Conservation (phyloP, 306 rosid species). For the Vicia faba region DNA sequence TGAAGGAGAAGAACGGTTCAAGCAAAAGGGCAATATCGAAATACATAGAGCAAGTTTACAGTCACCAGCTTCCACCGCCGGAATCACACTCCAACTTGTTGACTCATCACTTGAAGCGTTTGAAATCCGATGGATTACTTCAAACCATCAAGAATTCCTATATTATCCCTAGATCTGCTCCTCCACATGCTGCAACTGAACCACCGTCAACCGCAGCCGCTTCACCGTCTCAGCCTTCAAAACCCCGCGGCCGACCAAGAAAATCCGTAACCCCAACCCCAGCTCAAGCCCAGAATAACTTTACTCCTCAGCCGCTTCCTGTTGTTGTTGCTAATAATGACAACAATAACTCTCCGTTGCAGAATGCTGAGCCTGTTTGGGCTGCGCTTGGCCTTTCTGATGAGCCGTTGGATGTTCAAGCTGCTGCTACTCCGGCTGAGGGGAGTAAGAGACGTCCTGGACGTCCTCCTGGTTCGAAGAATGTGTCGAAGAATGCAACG, state of each 20-base stretch:
- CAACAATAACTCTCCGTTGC: not conserved
- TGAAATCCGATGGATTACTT: conserved; percentile 62
- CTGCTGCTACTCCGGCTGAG: not conserved
- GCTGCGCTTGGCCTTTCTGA: conserved; percentile 71
- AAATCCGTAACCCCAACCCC: conserved; percentile 45
- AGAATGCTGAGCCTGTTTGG: conserved; percentile 61
- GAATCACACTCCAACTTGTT: conserved; percentile 52
- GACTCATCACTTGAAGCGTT: conserved; percentile 71
- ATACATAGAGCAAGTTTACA: conserved; percentile 69
- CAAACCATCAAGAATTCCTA: conserved; percentile 76
- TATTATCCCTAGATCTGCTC: conserved; percentile 65
- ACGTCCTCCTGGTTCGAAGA: conserved; percentile 45
- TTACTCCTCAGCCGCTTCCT: not conserved
- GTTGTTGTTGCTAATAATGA: not conserved
- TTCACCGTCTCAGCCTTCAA: not conserved
- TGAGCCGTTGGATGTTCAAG: conserved; percentile 39
- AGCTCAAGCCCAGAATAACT: not conserved
- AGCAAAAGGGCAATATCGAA: conserved; percentile 77
- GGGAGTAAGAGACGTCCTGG: conserved; percentile 50
- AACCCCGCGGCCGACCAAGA: conserved; percentile 69
- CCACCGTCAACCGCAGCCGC: not conserved
- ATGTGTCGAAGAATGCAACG: conserved; percentile 10
- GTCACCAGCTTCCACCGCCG: conserved; percentile 54
- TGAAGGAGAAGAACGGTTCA: conserved; percentile 78
- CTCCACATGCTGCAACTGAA: not conserved